Conservation (phyloP, 352 stramenopile genomes). For the Phytophthora capsici region DNA sequence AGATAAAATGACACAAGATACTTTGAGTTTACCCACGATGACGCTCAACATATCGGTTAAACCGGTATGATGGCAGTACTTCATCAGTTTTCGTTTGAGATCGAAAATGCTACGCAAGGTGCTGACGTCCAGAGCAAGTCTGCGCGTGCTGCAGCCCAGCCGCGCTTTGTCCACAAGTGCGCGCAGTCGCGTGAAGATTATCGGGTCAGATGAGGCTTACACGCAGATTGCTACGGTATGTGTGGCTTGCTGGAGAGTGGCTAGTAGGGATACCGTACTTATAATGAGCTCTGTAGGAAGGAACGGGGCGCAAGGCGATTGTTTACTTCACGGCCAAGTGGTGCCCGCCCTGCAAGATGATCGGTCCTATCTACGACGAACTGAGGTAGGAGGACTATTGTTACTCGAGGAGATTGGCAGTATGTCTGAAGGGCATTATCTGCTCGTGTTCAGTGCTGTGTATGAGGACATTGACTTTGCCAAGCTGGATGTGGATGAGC, state of each 20-base stretch:
- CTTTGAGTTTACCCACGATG: background rate
- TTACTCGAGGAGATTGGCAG: background rate
- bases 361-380: constrained; percentile 87
- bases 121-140: constrained; percentile 29
- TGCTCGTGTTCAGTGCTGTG: constrained; percentile 41
- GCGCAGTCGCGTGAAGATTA: constrained; percentile 73
- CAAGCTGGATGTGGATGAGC: constrained; percentile 87
- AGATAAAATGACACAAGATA: constrained; percentile 16
- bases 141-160: constrained; percentile 30
- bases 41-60: background rate
- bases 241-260: background rate
- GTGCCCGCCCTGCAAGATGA: constrained; percentile 93
- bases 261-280: too few relatives aligned
- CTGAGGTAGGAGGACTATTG: constrained; percentile 57
- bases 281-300: constrained; percentile 43
- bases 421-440: constrained; percentile 3
- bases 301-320: constrained; percentile 71
- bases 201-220: constrained; percentile 80
- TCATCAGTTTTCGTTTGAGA: background rate
- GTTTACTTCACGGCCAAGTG: constrained; percentile 92
- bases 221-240: constrained; percentile 69
- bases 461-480: constrained; percentile 80
- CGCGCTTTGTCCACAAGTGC: constrained; percentile 45
- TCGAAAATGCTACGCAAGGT: constrained; percentile 52
- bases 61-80: constrained; percentile 9